Conservation (phyloP, 192 early-diverging fungal genomes). For the Lobosporangium transversale region DNA sequence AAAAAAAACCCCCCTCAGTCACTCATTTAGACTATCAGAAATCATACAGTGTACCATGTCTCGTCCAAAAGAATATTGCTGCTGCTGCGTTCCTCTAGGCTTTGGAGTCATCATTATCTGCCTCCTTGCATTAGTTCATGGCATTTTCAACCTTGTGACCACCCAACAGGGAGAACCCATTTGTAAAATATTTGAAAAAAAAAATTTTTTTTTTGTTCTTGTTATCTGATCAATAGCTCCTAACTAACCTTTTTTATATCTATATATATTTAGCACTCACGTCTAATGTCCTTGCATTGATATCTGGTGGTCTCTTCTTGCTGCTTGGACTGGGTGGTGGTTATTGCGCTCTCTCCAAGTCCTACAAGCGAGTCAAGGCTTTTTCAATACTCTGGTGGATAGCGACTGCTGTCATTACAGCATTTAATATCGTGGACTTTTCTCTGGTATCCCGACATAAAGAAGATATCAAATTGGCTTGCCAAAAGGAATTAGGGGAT, state of each 20-base stretch:
- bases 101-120: conserved; percentile 22
- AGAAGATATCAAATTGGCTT: neutral
- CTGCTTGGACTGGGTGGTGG: conserved; percentile 18
- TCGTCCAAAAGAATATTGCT: conserved; percentile 22
- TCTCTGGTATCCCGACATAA: conserved; percentile 3
- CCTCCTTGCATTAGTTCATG: conserved; percentile 12
- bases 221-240: neutral
- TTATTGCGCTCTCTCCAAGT: conserved; percentile 16
- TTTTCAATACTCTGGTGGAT: conserved; percentile 38
- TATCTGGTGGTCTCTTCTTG: conserved; percentile 11
- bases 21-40: too few relatives aligned
- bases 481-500: neutral
- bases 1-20: too few relatives aligned
- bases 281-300: conserved; percentile 6
- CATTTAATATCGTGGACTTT: conserved; percentile 5
- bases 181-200: neutral
- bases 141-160: conserved; percentile 3
- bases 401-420: conserved; percentile 1
- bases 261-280: neutral
- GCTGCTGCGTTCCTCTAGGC: conserved; percentile 36
- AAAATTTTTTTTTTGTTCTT: neutral
- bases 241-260: neutral
- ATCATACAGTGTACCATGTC: conserved; percentile 6
- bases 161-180: neutral
- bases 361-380: conserved; percentile 23